Conservation (phyloP, 1,284 basidiomycete genomes). For the Trichosporon sp. region DNA sequence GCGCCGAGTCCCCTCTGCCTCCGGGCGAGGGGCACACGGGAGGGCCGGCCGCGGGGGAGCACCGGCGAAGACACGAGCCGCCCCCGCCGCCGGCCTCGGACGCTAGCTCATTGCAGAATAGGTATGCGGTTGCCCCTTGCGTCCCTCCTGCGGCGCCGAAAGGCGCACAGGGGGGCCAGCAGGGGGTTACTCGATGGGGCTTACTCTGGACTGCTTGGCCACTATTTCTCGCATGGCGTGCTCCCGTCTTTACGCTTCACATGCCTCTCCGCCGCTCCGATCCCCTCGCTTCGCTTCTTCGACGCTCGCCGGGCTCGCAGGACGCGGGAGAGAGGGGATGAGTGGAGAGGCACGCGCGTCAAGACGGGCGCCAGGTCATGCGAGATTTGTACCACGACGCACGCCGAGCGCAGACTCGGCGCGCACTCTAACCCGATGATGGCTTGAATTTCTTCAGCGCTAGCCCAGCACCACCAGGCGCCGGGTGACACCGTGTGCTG, state of each 20-base stretch:
- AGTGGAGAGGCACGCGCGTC: not conserved
- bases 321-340: too few species aligned
- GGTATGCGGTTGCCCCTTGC: constrained; percentile 45
- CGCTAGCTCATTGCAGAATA: constrained; percentile 41
- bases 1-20: not conserved
- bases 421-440: constrained; percentile 36
- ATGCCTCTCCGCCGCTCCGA: not conserved
- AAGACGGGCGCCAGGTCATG: not conserved
- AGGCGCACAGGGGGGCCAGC: not conserved
- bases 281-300: too few species aligned
- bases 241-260: constrained; percentile 14
- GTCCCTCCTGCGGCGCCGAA: not conserved
- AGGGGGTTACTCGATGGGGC: constrained; percentile 49
- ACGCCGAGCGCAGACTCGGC: too few species aligned
- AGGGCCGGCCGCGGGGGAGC: not conserved
- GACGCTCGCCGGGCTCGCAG: too few species aligned
- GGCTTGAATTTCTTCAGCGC: constrained; percentile 51
- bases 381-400: not conserved
- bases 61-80: constrained; percentile 47
- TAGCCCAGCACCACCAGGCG: constrained; percentile 37
- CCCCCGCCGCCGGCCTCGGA: constrained; percentile 2
- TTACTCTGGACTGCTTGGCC: constrained; percentile 48
- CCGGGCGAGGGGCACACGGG: not conserved
- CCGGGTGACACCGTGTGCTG: constrained; percentile 37
- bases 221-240: not conserved